phyloP scores from a whole-genome alignment of 768 basidiomycete genomes.

The Inosperma sp. region DNA sequence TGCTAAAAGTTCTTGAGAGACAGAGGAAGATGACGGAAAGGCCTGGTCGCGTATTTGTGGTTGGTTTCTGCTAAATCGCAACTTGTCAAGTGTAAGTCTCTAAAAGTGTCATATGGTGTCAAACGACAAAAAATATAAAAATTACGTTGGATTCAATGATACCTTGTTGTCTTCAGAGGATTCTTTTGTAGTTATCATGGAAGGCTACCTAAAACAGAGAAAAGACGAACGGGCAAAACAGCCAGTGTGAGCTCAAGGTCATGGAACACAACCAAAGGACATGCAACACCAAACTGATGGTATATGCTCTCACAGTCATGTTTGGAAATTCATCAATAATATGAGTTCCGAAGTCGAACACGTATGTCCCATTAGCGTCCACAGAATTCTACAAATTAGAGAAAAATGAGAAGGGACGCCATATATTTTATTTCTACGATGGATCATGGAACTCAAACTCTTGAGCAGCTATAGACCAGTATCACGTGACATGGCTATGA shows the following conservation, averaged over 20 bases:
- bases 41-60: slow-evolving; percentile 27
- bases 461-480: neutral
- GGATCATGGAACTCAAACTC: neutral
- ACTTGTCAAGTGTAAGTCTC: slow-evolving; percentile 45
- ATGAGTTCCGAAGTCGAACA: no score
- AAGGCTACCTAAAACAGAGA: slow-evolving; percentile 11
- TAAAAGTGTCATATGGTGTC: slow-evolving; percentile 12
- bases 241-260: neutral
- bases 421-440: neutral
- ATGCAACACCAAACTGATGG: no score
- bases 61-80: slow-evolving; percentile 40
- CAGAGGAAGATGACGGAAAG: slow-evolving; percentile 26
- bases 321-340: no score
- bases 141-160: slow-evolving; percentile 2
- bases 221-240: neutral
- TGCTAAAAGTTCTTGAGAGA: slow-evolving; percentile 19
- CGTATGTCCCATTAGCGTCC: no score
- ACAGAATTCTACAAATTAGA: no score
- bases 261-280: no score
- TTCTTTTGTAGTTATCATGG: slow-evolving; percentile 48
- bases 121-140: neutral
- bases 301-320: no score
- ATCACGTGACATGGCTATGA: neutral
- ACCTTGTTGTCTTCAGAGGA: slow-evolving; percentile 36
- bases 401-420: no score